phyloP scores from a whole-genome alignment of 805 yeast genomes.

The Yamadazyma tumulicola region DNA sequence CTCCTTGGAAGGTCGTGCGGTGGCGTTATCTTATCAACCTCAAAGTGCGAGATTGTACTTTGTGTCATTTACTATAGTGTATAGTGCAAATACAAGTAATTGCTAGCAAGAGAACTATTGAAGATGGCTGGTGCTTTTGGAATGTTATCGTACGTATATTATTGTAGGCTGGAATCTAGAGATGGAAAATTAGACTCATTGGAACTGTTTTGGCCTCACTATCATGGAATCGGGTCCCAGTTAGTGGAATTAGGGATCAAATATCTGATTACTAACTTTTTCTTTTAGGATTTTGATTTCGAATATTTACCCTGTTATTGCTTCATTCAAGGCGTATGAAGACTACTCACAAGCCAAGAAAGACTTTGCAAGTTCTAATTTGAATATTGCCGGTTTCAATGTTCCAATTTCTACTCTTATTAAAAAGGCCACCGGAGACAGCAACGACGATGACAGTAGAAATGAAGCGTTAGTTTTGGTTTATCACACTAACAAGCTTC shows the following conservation, averaged over 20 bases:
- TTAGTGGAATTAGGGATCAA: constrained; percentile 4
- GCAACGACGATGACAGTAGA: constrained; percentile 3
- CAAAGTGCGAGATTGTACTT: too few species aligned
- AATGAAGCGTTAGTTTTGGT: constrained; percentile 11
- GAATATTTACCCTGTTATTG: constrained; percentile 55
- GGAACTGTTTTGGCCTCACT: too few species aligned
- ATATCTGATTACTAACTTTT: constrained; percentile 3
- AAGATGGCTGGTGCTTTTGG: constrained; percentile 6
- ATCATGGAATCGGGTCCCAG: too few species aligned
- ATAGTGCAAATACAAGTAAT: too few species aligned
- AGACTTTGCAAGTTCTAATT: constrained; percentile 22
- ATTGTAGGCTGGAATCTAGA: background rate
- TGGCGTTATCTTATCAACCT: too few species aligned
- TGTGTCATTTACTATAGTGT: too few species aligned
- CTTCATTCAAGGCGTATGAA: constrained; percentile 57
- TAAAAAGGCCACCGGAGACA: constrained; percentile 23
- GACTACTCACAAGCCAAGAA: constrained; percentile 29
- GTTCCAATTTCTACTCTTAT: constrained; percentile 38
- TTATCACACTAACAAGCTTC: constrained; percentile 17
- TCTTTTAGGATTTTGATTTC: constrained; percentile 42
- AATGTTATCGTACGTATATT: constrained; percentile 6
- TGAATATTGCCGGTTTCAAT: constrained; percentile 36
- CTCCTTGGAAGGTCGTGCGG: too few species aligned
- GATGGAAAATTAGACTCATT: too few species aligned
- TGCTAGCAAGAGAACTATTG: background rate